Evolutionary conservation across 2,329 filamentous ascomycete species (phyloP).

Genomic region (Curvularia spicifera): DNA sequence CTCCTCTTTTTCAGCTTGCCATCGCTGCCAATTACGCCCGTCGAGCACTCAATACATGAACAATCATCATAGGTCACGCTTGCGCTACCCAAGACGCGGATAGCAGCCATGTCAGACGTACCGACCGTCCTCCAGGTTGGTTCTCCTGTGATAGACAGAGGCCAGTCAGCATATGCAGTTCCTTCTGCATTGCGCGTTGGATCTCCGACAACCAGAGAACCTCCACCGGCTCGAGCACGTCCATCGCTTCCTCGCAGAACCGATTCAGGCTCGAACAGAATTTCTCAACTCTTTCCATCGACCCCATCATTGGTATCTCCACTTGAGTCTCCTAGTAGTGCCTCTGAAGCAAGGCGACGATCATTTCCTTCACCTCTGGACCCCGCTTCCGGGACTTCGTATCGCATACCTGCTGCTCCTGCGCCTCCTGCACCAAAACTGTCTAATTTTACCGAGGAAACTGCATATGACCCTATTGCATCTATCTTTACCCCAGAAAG

Average conservation of each 20-base stretch:
- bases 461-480: slow-evolving; percentile 37
- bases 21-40: slow-evolving; percentile 2
- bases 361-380: slow-evolving; percentile 42
- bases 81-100: background rate
- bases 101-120: slow-evolving; percentile 35
- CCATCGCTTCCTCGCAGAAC: slow-evolving; percentile 37
- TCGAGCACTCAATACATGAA: slow-evolving; percentile 2
- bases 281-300: slow-evolving; percentile 49
- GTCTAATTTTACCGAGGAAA: slow-evolving; percentile 39
- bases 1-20: background rate
- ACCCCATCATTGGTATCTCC: slow-evolving; percentile 39
- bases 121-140: slow-evolving; percentile 42
- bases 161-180: slow-evolving; percentile 28
- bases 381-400: slow-evolving; percentile 37
- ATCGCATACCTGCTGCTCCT: slow-evolving; percentile 40
- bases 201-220: slow-evolving; percentile 33
- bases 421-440: slow-evolving; percentile 36
- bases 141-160: slow-evolving; percentile 31
- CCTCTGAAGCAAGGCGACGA: slow-evolving; percentile 31
- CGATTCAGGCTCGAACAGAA: slow-evolving; percentile 42
- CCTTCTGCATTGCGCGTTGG: slow-evolving; percentile 41
- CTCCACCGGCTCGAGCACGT: slow-evolving; percentile 23
- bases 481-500: slow-evolving; percentile 29
- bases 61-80: slow-evolving; percentile 1
- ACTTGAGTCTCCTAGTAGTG: slow-evolving; percentile 25